phyloP scores from a whole-genome alignment of 1,284 basidiomycete genomes.

The Austroboletus sp. region DNA sequence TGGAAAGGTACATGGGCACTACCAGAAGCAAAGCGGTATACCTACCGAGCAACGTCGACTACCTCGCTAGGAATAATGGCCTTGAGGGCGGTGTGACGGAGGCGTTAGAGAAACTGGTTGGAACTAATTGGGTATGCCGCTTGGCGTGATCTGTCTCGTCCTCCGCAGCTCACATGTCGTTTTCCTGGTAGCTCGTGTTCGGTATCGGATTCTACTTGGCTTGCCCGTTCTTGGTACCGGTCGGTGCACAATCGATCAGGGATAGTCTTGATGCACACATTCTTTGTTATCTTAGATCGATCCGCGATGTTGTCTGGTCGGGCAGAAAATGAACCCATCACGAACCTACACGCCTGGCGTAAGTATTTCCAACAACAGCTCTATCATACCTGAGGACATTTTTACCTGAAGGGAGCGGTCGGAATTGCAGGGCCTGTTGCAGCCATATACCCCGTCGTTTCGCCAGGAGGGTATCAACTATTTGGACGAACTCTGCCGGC shows the following conservation, averaged over 20 bases:
- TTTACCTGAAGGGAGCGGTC: conserved; percentile 47
- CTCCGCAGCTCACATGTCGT: not conserved
- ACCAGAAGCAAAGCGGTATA: conserved; percentile 56
- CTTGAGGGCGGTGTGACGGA: conserved; percentile 40
- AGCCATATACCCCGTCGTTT: conserved; percentile 62
- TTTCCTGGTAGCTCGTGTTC: conserved; percentile 43
- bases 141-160: conserved; percentile 3
- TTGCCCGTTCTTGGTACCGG: conserved; percentile 56
- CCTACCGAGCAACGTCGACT: conserved; percentile 62
- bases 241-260: conserved; percentile 24
- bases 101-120: conserved; percentile 41
- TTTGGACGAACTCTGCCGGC: conserved; percentile 53
- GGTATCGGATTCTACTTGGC: conserved; percentile 59
- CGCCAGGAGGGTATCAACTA: conserved; percentile 61
- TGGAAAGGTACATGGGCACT: conserved; percentile 52
- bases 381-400: not conserved
- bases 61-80: conserved; percentile 61
- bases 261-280: no score
- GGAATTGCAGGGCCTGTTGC: conserved; percentile 56
- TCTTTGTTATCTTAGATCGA: conserved; percentile 41
- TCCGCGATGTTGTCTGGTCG: conserved; percentile 52
- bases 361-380: conserved; percentile 13
- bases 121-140: conserved; percentile 42
- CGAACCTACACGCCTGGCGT: conserved; percentile 55
- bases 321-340: conserved; percentile 63